These are phyloP conservation scores for Ballota nigra DNA, from an alignment of 257 asterid genomes.

Conservation along the genomic window DNA sequence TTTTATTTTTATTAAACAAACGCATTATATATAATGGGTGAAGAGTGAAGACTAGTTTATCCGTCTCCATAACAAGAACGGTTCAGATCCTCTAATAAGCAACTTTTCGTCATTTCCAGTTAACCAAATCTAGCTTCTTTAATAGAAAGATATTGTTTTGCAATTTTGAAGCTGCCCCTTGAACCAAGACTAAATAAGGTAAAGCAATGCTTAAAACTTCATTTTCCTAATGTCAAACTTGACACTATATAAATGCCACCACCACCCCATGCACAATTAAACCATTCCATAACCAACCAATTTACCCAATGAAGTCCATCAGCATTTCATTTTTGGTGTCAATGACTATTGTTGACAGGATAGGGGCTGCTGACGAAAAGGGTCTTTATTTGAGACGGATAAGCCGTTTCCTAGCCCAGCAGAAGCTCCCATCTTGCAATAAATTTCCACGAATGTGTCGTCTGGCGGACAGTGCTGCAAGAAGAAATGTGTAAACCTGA, in stretches of 20 bases:
- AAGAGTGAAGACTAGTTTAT: not conserved
- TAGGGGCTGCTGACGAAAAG: not conserved
- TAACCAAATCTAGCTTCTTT: not conserved
- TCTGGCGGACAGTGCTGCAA: too few species aligned
- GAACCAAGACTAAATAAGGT: conserved; percentile 7
- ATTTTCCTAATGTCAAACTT: conserved; percentile 14
- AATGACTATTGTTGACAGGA: not conserved
- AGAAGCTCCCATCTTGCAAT: too few species aligned
- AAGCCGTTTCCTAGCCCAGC: too few species aligned
- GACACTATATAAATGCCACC: not conserved
- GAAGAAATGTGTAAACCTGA: too few species aligned
- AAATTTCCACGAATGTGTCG: too few species aligned
- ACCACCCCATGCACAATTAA: not conserved
- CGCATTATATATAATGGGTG: too few species aligned
- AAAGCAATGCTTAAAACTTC: conserved; percentile 17
- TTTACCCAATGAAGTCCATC: not conserved
- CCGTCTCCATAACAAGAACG: not conserved
- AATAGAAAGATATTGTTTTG: not conserved
- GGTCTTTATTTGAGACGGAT: too few species aligned
- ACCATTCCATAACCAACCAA: not conserved
- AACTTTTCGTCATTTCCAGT: conserved; percentile 5
- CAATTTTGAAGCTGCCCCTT: not conserved
- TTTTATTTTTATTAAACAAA: too few species aligned
- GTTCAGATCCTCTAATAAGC: conserved; percentile 10
- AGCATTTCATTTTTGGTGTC: conserved; percentile 2